Base-by-base conservation (phyloP, 352 stramenopile genomes). In the Saprolegnia diclina region DNA sequence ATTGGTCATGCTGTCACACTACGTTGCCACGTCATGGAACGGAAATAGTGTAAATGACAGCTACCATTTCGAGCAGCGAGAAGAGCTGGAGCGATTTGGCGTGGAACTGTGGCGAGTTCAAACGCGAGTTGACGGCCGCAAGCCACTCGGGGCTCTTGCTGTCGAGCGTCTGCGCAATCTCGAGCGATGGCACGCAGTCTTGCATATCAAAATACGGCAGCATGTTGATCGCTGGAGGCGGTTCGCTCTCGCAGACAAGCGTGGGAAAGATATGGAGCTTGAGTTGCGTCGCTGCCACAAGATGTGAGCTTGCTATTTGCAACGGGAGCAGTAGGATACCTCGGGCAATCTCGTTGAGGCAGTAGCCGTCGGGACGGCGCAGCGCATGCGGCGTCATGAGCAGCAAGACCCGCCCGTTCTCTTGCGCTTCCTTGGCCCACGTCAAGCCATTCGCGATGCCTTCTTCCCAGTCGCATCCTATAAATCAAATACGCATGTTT, bases 361-460 rank as follows among this genome's bases (percentile, higher is more conserved):
- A 91, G 69, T 90, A 91, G 26, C 83, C 83, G 67, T 91, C 82
- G 0, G 83, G 83, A 1, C 83, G 75, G 14, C 83, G 80, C 54
- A 91, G 75, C 7, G 83, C 83, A 64, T 91, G 83, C 26, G 83
- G 83, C 44, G 83, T 91, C 83, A 91, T 91, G 70, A 91, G 71
- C 67, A 91, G 73, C 57, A 91, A 71, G 44, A 91, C 82, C 55
- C 83, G 81, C 22, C 83, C 83, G 57, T 91, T 79, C 59, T 84
- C 67, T 63, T 87, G 79, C 6, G 82, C 83, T 32, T 91, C 82
- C 22, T 87, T 85, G 29, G 88, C 80, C 79, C 82, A 88, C 42
- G 78, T 81, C 40, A 91, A 66, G 9, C 73, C 83, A 16, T 77
- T 67, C 5, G 78, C 80, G 73, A 91, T 91, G 65, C 82, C 82